Conservation (phyloP, 2,329 filamentous ascomycete genomes). For the Magnaporthiopsis incrustans region DNA sequence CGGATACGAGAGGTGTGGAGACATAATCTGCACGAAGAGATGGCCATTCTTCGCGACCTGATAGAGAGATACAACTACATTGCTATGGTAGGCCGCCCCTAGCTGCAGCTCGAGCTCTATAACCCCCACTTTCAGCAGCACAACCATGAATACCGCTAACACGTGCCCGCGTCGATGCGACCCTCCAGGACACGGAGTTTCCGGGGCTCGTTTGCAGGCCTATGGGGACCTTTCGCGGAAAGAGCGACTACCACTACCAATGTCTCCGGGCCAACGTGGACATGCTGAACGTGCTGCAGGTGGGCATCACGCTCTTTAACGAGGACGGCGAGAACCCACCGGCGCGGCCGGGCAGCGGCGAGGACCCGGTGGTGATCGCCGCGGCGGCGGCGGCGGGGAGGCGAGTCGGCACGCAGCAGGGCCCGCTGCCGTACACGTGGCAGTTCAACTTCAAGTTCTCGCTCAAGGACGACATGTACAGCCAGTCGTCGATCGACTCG, state of each 20-base stretch:
- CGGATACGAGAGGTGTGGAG: constrained; percentile 96
- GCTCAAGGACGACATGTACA: constrained; percentile 94
- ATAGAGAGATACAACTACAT: constrained; percentile 92
- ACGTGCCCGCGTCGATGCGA: constrained; percentile 9
- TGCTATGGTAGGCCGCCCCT: constrained; percentile 68
- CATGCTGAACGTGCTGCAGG: constrained; percentile 93
- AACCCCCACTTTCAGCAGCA: too few relatives aligned
- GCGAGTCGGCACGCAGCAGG: constrained; percentile 31
- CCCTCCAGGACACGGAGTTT: constrained; percentile 82
- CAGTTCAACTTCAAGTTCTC: constrained; percentile 99
- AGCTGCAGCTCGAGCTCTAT: not conserved
- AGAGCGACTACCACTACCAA: constrained; percentile 98
- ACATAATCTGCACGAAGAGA: constrained; percentile 84
- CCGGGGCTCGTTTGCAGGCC: constrained; percentile 94
- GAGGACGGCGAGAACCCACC: constrained; percentile 82
- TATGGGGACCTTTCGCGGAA: constrained; percentile 88
- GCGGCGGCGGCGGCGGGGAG: constrained; percentile 20
- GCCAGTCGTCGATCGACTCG: constrained; percentile 87
- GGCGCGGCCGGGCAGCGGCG: constrained; percentile 46
- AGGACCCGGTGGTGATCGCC: constrained; percentile 29
- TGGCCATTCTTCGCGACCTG: constrained; percentile 72
- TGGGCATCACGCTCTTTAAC: constrained; percentile 90
- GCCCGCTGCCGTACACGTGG: constrained; percentile 79
- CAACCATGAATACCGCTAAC: constrained; percentile 1
- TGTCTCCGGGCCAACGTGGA: constrained; percentile 96